Conservation (phyloP, 805 yeast genomes). For the Suhomyces kilbournensis region DNA sequence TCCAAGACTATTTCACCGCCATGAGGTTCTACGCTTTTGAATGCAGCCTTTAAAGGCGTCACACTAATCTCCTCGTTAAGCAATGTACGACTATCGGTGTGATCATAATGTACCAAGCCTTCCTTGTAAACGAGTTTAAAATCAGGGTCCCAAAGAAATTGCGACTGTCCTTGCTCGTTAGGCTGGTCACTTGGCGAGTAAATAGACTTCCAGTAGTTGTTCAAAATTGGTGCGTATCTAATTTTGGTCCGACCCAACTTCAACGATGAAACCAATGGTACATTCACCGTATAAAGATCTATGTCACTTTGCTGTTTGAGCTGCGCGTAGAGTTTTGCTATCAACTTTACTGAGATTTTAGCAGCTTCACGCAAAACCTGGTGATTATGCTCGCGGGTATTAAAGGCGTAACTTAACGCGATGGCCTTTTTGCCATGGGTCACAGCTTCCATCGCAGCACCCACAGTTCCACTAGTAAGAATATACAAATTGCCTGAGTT, state of each 20-base stretch:
- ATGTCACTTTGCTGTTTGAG: constrained; percentile 51
- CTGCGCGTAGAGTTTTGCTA: constrained; percentile 53
- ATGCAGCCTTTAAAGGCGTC: constrained; percentile 63
- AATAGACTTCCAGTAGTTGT: constrained; percentile 75
- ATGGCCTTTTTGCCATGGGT: constrained; percentile 67
- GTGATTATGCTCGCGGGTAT: constrained; percentile 46
- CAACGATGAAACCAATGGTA: constrained; percentile 65
- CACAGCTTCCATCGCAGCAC: constrained; percentile 94
- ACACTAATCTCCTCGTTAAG: constrained; percentile 59
- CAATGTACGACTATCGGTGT: constrained; percentile 70
- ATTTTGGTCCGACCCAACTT: constrained; percentile 57
- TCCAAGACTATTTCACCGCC: constrained; percentile 56
- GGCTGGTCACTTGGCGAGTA: constrained; percentile 34
- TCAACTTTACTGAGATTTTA: constrained; percentile 58
- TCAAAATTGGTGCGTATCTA: constrained; percentile 72
- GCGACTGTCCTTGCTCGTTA: constrained; percentile 31
- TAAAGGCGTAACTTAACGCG: constrained; percentile 86
- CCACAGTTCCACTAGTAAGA: constrained; percentile 90
- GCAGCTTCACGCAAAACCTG: constrained; percentile 62
- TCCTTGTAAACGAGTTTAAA: constrained; percentile 63
- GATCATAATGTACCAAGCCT: constrained; percentile 36
- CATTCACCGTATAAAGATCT: constrained; percentile 79
- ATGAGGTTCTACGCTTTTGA: constrained; percentile 49
- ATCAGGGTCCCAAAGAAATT: constrained; percentile 82
- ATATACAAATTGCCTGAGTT: constrained; percentile 87